These are phyloP conservation scores for Ceratocystis variospora DNA, from an alignment of 2,329 filamentous ascomycete species.

Conservation along the genomic window DNA sequence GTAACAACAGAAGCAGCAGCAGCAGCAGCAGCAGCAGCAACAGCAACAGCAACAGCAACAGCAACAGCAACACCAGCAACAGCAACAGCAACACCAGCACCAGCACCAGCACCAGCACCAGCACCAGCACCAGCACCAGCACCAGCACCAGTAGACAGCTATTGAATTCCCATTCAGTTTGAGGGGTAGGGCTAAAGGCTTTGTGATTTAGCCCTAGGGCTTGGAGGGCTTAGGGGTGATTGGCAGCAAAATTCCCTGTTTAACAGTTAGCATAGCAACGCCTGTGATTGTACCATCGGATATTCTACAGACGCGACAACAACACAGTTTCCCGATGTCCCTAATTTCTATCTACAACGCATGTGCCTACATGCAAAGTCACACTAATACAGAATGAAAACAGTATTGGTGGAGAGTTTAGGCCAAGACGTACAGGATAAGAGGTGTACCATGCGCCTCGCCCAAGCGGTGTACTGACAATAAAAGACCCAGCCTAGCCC, in stretches of 20 bases:
- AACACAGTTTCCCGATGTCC: background rate
- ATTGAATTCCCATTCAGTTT: background rate
- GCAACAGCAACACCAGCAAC: too few relatives aligned
- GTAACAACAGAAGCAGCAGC: background rate
- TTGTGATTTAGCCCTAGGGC: background rate
- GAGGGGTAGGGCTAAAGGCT: background rate
- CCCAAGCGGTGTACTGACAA: background rate
- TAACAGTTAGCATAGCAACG: conserved; percentile 1
- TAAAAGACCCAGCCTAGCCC: background rate
- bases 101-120: background rate
- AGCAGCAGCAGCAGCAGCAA: background rate
- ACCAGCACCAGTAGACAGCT: background rate
- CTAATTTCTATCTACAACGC: background rate
- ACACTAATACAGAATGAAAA: background rate
- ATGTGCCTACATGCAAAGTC: background rate
- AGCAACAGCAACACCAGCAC: background rate
- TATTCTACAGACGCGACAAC: background rate
- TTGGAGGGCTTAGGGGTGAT: background rate
- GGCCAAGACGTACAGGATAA: background rate
- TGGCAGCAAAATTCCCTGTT: background rate
- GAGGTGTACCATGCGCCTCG: background rate
- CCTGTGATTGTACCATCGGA: background rate
- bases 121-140: background rate
- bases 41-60: background rate
- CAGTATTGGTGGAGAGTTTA: conserved; percentile 6